phyloP scores from a whole-genome alignment of 805 yeast species.

The Candida ortonii region DNA sequence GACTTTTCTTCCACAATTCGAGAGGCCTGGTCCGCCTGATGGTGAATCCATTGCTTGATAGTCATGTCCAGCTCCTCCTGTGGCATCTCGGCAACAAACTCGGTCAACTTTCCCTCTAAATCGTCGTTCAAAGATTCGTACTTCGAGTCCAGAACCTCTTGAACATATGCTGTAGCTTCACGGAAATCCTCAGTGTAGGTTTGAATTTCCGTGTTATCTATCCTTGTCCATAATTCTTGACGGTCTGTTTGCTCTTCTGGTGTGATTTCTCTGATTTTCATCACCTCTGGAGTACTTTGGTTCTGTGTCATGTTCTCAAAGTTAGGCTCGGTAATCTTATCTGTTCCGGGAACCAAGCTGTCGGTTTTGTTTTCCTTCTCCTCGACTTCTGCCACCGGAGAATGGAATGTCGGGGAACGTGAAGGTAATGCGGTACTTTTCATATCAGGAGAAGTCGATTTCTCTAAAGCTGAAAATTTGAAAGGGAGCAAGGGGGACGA shows the following conservation, averaged over 20 bases:
- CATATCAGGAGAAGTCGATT: too few relatives aligned
- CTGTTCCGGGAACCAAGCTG: neutral
- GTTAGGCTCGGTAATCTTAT: neutral
- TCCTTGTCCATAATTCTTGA: slow-evolving; percentile 25
- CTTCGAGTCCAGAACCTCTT: slow-evolving; percentile 30
- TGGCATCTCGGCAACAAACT: slow-evolving; percentile 67
- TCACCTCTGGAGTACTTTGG: slow-evolving; percentile 22
- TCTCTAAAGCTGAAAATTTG: too few relatives aligned
- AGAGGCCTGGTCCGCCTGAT: slow-evolving; percentile 54
- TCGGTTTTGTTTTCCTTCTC: too few relatives aligned
- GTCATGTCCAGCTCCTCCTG: slow-evolving; percentile 66
- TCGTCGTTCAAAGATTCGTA: slow-evolving; percentile 52
- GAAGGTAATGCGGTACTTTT: too few relatives aligned
- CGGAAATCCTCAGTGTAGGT: slow-evolving; percentile 29
- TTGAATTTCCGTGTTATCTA: slow-evolving; percentile 29
- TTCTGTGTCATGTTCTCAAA: slow-evolving; percentile 14
- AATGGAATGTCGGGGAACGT: too few relatives aligned
- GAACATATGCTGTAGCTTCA: slow-evolving; percentile 30
- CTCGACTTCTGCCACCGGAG: too few relatives aligned
- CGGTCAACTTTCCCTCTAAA: slow-evolving; percentile 60
- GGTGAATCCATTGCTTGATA: slow-evolving; percentile 64
- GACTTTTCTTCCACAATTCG: slow-evolving; percentile 45
- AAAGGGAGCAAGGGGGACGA: too few relatives aligned
- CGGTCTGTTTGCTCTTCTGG: slow-evolving; percentile 1
- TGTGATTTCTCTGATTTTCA: neutral